Evolutionary conservation across 345 rosid species (phyloP).

Genomic region (Populus nigra): DNA sequence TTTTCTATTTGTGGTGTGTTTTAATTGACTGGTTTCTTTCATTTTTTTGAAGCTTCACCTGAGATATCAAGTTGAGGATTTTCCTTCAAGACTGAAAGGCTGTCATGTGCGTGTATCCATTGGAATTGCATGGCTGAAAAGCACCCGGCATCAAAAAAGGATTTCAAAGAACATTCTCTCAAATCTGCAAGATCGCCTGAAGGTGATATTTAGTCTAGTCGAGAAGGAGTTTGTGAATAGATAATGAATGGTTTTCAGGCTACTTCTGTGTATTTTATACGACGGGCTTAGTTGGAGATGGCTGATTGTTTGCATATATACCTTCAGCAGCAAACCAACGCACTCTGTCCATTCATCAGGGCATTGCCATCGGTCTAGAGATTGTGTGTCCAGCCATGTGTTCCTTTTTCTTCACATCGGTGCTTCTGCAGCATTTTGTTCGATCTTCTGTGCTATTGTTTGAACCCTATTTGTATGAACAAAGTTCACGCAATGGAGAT

Average conservation of each 20-base stretch:
- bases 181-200: slow-evolving; percentile 67
- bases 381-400: background rate
- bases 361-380: background rate
- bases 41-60: slow-evolving; percentile 64
- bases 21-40: slow-evolving; percentile 3
- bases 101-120: slow-evolving; percentile 55
- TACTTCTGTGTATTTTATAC: background rate
- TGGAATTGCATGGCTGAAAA: slow-evolving; percentile 93
- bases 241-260: slow-evolving; percentile 18
- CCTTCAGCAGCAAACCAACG: background rate
- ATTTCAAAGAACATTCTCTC: slow-evolving; percentile 64
- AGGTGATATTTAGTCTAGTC: slow-evolving; percentile 52
- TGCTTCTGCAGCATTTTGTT: background rate
- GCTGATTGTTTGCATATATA: background rate
- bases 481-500: background rate
- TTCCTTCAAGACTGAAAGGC: slow-evolving; percentile 49
- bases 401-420: background rate
- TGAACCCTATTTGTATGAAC: background rate
- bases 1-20: background rate
- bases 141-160: slow-evolving; percentile 74
- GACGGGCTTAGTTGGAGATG: background rate
- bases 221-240: slow-evolving; percentile 70
- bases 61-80: slow-evolving; percentile 75
- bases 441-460: background rate
- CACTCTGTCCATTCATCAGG: background rate